Conservation (phyloP, 2,329 filamentous ascomycete species). For the Neofusicoccum umdonicola region DNA sequence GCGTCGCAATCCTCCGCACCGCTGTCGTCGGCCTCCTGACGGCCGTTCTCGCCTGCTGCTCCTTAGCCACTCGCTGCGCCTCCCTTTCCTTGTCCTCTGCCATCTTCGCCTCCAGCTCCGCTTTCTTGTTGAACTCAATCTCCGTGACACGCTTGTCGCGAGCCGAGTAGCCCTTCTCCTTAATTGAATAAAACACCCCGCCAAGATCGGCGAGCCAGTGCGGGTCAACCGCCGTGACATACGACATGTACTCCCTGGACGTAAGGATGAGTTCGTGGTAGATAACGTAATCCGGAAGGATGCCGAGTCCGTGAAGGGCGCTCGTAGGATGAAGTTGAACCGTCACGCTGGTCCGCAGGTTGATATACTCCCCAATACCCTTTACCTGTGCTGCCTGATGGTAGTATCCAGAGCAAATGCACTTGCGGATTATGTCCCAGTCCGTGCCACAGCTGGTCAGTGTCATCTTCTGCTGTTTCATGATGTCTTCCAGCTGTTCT, state of each 20-base stretch:
- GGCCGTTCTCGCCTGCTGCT: slow-evolving; percentile 25
- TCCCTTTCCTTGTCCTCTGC: slow-evolving; percentile 74
- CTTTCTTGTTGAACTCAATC: slow-evolving; percentile 85
- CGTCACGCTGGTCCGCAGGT: slow-evolving; percentile 88
- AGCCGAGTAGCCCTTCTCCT: slow-evolving; percentile 93
- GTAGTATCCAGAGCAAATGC: slow-evolving; percentile 97
- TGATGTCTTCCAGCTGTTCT: slow-evolving; percentile 90
- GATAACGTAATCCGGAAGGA: slow-evolving; percentile 93
- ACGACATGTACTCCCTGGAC: slow-evolving; percentile 96
- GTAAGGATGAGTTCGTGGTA: slow-evolving; percentile 98
- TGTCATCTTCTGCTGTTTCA: slow-evolving; percentile 88
- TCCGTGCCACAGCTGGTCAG: slow-evolving; percentile 89
- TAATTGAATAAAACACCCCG: slow-evolving; percentile 94
- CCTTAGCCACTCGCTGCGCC: slow-evolving; percentile 50
- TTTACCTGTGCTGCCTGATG: slow-evolving; percentile 96
- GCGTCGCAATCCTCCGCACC: slow-evolving; percentile 9
- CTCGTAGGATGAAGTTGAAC: slow-evolving; percentile 94
- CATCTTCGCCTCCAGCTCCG: slow-evolving; percentile 93
- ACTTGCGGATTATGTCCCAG: slow-evolving; percentile 93
- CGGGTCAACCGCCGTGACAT: slow-evolving; percentile 91
- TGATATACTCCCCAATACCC: slow-evolving; percentile 96
- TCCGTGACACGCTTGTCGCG: slow-evolving; percentile 84
- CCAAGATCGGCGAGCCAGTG: slow-evolving; percentile 96
- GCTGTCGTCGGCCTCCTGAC: slow-evolving; percentile 12
- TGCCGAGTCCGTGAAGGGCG: slow-evolving; percentile 87